Base-by-base conservation (phyloP, 2,329 filamentous ascomycete genomes). In the Cladosporium phlei region DNA sequence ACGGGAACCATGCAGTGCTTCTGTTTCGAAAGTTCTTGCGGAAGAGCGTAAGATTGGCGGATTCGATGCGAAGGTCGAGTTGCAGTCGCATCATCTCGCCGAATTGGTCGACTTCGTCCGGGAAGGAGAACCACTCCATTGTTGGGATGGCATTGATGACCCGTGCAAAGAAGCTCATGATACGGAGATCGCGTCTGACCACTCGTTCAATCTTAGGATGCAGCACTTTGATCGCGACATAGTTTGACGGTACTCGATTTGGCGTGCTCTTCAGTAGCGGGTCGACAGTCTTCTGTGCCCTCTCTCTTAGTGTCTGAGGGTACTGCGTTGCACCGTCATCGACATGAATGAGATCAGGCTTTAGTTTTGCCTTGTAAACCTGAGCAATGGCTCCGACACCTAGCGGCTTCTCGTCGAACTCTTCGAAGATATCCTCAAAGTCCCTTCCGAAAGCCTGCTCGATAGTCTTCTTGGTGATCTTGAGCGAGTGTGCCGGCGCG, bases 41-140 rank as follows among this genome's bases (percentile, higher is more conserved):
- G 73, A 98, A 97, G 11, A 84, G 81, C 17, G 83, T 82, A 3
- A 98, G 73, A 59, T 98, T 98, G 28, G 90, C 85, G 1, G 89
- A 85, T 66, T 98, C 93, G 51, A 97, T 97, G 43, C 93, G 85
- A 27, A 98, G 76, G 66, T 98, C 93, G 2, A 98, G 75, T 64
- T 98, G 93, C n/a, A 97, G 73, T 59, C 85, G 85, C 93, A 98
- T 98, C 93, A 98, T 98, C 63, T 94, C 86, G 19, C 90, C 91
- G 61, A 98, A 98, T 60, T 97, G 89, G 11, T 76, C 70, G 3
- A 97, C 93, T 65, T 98, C 93, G 56, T 96, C 91, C 0, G 93
- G 93, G 7, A 98, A 80, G 0, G 91, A 96, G 5, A 98, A 76
- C 93, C 93, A 98, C 67, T 97, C 88, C 62, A 98, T 93, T 0